A percentile compares a stretch with the other conserved stretches of the same genome.
Conservation (phyloP, 78 protist species). For the Dictyostelium discoideum region dicty_2.7 NC_007089.4:6226501-6227000, state of each 20-base stretch:
- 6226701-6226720: not conserved
- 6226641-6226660: too few species aligned
- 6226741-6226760: conserved; percentile 62
- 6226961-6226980: conserved; percentile 78
- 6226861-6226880: conserved; percentile 76
- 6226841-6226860: conserved; percentile 60
- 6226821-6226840: conserved; percentile 80
- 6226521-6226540: too few species aligned
- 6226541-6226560: too few species aligned
- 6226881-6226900: conserved; percentile 58
- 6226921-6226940: conserved; percentile 62
- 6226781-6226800: conserved; percentile 64
- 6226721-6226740: not conserved
- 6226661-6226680: not conserved
- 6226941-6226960: conserved; percentile 75
- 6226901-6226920: conserved; percentile 49
- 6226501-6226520: too few species aligned
- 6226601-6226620: too few species aligned
- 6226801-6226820: conserved; percentile 34
- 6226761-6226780: conserved; percentile 67
- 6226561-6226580: not conserved
- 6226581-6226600: not conserved
- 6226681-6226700: not conserved
- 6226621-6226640: too few species aligned
- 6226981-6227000: conserved; percentile 40